These are phyloP conservation scores for Musa beccarii DNA, from an alignment of 176 grass and related monocot genomes.

Conservation along the genomic window DNA sequence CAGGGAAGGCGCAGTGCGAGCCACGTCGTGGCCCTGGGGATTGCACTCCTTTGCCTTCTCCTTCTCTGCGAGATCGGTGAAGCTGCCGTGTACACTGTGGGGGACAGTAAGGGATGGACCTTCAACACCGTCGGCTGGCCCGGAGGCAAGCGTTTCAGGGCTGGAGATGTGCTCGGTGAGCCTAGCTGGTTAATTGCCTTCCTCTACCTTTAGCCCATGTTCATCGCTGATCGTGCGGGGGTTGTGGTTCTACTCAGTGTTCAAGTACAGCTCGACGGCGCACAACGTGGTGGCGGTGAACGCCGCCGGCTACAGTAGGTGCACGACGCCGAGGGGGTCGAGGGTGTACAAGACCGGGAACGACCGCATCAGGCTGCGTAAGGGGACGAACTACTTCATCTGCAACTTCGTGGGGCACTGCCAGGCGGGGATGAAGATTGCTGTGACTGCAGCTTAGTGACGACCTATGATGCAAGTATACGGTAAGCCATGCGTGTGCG, in stretches of 20 bases:
- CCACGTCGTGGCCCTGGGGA: neutral
- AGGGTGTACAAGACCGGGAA: slow-evolving; percentile 3
- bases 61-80: neutral
- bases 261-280: slow-evolving; percentile 9
- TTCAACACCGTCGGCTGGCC: slow-evolving; percentile 16
- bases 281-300: slow-evolving; percentile 25
- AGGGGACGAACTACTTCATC: slow-evolving; percentile 19
- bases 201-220: neutral
- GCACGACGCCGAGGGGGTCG: slow-evolving; percentile 18
- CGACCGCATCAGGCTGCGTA: slow-evolving; percentile 15
- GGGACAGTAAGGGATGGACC: slow-evolving; percentile 5
- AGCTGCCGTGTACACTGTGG: slow-evolving; percentile 19
- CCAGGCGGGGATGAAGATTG: slow-evolving; percentile 23
- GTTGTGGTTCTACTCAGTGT: neutral
- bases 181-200: neutral
- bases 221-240: neutral
- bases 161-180: slow-evolving; percentile 16
- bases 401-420: slow-evolving; percentile 17
- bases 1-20: slow-evolving; percentile 24
- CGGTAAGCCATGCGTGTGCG: too few relatives aligned
- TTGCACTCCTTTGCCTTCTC: slow-evolving; percentile 1
- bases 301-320: slow-evolving; percentile 5
- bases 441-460: slow-evolving; percentile 7
- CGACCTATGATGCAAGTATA: too few relatives aligned
- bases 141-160: slow-evolving; percentile 15